phyloP scores from a whole-genome alignment of 768 basidiomycete genomes.

The Rhodotorula diobovata region DNA sequence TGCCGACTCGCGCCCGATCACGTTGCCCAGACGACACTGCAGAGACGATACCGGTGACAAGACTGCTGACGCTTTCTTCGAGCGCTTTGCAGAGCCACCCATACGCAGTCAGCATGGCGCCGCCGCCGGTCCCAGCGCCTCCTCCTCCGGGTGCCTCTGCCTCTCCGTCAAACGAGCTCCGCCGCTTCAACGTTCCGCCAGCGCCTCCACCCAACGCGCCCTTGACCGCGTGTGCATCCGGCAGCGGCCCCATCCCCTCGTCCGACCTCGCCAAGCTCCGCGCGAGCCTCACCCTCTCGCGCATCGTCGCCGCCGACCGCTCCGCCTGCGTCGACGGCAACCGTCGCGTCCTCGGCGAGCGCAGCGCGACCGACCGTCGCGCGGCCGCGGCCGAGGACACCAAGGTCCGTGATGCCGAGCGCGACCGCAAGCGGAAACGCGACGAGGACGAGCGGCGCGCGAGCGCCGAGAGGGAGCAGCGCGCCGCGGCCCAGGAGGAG shows the following conservation, averaged over 20 bases:
- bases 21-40: too few species aligned
- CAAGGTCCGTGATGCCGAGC: constrained; percentile 53
- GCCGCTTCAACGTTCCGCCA: constrained; percentile 9
- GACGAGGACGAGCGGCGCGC: constrained; percentile 3
- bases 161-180: background rate
- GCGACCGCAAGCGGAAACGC: constrained; percentile 7
- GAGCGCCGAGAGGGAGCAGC: background rate
- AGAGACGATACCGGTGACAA: too few species aligned
- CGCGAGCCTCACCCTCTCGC: constrained; percentile 15
- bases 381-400: constrained; percentile 4
- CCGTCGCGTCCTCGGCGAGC: background rate
- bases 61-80: background rate
- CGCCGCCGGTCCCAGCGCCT: background rate
- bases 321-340: constrained; percentile 9
- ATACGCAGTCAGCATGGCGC: background rate
- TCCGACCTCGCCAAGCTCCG: constrained; percentile 21
- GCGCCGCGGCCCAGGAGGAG: background rate
- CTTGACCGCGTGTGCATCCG: background rate
- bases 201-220: background rate
- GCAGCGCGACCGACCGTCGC: constrained; percentile 4
- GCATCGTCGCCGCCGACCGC: constrained; percentile 10
- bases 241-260: constrained; percentile 7
- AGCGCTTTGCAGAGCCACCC: background rate
- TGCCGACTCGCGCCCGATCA: too few species aligned
- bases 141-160: background rate